Evolutionary conservation across 768 basidiomycete species (phyloP), one percentile per base, ranked within the genome.

Genomic region (Russula griseocarnosa): DNA sequence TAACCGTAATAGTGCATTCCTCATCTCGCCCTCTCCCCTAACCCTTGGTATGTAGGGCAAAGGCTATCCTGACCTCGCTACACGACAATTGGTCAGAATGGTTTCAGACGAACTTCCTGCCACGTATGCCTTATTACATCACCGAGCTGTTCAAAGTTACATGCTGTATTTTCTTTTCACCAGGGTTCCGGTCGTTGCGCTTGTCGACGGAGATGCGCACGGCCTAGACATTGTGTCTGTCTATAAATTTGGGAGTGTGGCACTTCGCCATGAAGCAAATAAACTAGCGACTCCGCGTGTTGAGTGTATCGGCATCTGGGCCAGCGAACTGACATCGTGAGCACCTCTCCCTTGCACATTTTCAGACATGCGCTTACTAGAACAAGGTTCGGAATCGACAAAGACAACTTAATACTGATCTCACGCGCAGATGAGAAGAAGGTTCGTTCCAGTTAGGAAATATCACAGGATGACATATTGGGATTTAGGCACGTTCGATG

Each of bases 51-150:
- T 55, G 13, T 68, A 97, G 94, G 97, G 97, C 0, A 98, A 97
- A 73, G 97, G 97, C 3, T 98, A 96, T 74, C 97, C 97, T 0
- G 97, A 99, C 71, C 75, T 97, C 5, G 88, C 94, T 3, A 96
- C 97, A 0, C 82, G 94, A 8, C 86, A 95, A 67, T 80, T 98
- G 8, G 83, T 95, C 51, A 85, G 85, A 62, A 83, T 81, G 0
- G 78, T 98, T 3, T 81, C 88, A 1, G 81, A 86, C 44, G 81
- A 82, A 38, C 80, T 93, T 22, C 87, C 88, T 3, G 51, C 73
- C 47, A 75, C 75, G 93, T 91, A 72, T 68, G 76, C 71, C 30
- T 51, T 52, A 20, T 58, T 20, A 42, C 3, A 22, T 18, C 18
- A 16, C n/a, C 11, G 13, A 26, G 26, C 47, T 14, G 14, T 51